Conservation (phyloP, 176 grass and related monocot genomes). For the Bonia amplexicaulis region DNA sequence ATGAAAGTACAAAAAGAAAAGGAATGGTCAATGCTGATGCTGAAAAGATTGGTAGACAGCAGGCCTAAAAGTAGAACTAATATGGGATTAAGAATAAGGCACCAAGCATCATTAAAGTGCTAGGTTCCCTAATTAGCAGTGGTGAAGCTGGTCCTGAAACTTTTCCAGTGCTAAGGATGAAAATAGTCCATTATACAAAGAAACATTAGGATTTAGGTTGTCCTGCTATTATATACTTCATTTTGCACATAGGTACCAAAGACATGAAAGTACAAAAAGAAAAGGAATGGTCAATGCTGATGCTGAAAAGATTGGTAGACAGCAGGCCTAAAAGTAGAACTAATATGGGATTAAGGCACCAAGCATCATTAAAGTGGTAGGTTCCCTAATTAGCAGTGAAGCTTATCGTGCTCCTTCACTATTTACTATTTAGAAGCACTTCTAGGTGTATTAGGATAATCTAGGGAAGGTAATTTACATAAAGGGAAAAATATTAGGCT, state of each 20-base stretch:
- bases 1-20: constrained; percentile 1
- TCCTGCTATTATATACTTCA: background rate
- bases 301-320: background rate
- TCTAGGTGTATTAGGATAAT: background rate
- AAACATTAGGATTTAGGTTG: background rate
- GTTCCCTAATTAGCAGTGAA: background rate
- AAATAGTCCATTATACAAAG: background rate
- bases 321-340: background rate
- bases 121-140: too few relatives aligned
- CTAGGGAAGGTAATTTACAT: background rate
- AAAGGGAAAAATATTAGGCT: background rate
- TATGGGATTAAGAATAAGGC: too few relatives aligned
- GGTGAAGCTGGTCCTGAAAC: background rate
- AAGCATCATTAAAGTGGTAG: background rate
- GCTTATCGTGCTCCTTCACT: background rate
- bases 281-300: background rate
- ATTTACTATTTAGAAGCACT: background rate
- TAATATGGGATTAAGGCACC: background rate
- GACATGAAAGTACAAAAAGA: background rate
- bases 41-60: background rate
- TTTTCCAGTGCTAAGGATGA: background rate
- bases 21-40: background rate
- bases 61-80: background rate
- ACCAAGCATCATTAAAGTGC: too few relatives aligned
- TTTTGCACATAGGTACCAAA: background rate